phyloP scores from a whole-genome alignment of 2,329 filamentous ascomycete genomes.

The Diplocarpon mali region DNA sequence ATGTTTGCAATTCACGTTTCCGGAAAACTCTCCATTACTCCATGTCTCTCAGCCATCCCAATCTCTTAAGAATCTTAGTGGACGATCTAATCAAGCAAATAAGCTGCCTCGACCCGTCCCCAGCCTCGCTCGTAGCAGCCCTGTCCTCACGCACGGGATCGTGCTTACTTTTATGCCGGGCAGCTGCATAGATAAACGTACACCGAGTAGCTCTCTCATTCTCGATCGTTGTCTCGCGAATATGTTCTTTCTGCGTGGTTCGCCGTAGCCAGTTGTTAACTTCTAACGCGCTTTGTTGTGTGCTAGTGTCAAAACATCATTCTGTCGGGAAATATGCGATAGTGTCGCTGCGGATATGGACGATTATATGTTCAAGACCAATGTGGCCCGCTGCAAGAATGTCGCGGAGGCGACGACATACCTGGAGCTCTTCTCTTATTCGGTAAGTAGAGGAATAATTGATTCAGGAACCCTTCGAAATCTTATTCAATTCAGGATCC shows the following conservation, averaged over 20 bases:
- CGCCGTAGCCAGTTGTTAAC: no score
- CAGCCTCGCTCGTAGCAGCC: neutral
- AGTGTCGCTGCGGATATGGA: slow-evolving; percentile 20
- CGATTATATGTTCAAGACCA: slow-evolving; percentile 27
- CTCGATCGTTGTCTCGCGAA: neutral
- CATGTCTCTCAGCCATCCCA: no score
- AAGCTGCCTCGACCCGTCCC: no score
- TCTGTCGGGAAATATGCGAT: neutral
- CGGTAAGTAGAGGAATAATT: slow-evolving; percentile 15
- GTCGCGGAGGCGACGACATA: slow-evolving; percentile 24
- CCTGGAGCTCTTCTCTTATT: slow-evolving; percentile 26
- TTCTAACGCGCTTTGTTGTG: neutral
- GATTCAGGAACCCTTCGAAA: neutral
- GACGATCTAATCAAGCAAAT: no score
- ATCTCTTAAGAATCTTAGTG: no score
- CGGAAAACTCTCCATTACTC: no score
- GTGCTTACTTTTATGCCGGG: slow-evolving; percentile 1
- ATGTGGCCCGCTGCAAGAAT: slow-evolving; percentile 21
- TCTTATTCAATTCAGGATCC: slow-evolving; percentile 20
- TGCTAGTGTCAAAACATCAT: neutral
- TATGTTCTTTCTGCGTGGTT: neutral
- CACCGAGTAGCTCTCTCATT: neutral
- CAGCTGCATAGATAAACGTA: slow-evolving; percentile 2
- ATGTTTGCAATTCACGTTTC: no score
- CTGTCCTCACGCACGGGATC: neutral